Evolutionary conservation across 148 eudicot species (phyloP).

Genomic region (Nepenthes mirabilis): DNA sequence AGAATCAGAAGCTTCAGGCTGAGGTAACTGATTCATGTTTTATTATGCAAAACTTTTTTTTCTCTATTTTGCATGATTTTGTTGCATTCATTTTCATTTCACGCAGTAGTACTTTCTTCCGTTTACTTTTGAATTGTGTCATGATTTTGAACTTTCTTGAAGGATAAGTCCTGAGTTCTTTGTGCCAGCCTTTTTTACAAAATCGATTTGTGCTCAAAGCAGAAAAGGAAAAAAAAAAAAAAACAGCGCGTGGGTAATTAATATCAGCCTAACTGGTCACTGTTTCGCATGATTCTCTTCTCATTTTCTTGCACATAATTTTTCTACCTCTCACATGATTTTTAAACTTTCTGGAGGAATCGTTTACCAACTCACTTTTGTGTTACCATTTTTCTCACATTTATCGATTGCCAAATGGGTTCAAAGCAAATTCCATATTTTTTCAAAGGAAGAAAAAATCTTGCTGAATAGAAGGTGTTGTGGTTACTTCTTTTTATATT

Average conservation of each 20-base stretch:
- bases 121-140: too few species aligned
- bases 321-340: background rate
- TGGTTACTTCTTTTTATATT: background rate
- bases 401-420: background rate
- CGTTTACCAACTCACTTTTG: background rate
- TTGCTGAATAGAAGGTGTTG: background rate
- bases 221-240: too few species aligned
- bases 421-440: background rate
- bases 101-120: background rate
- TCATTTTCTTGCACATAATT: background rate
- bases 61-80: background rate
- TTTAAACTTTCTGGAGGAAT: background rate
- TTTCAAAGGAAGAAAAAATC: background rate
- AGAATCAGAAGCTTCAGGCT: slow-evolving; percentile 76
- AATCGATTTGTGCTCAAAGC: background rate
- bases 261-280: too few species aligned
- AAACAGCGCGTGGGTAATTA: background rate
- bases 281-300: background rate
- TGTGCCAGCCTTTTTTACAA: background rate
- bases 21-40: slow-evolving; percentile 31
- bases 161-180: too few species aligned
- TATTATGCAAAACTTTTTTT: background rate
- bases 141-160: too few species aligned
- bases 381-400: background rate
- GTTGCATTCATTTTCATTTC: background rate